Conservation (phyloP, 257 asterid species). For the Solanum phureja region DNA sequence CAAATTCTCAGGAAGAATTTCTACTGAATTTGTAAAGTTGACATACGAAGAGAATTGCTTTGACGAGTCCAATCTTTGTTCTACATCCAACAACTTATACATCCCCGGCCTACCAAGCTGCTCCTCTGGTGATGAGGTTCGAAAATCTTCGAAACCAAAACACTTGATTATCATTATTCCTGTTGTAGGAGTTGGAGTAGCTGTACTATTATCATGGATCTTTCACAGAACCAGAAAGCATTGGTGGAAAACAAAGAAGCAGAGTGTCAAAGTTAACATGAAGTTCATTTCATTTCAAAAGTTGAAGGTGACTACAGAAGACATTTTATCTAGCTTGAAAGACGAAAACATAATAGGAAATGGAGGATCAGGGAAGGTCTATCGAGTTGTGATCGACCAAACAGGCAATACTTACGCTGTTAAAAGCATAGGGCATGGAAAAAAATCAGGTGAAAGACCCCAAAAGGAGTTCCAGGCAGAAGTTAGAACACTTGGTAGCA, state of each 20-base stretch:
- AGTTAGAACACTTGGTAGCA: conserved; percentile 41
- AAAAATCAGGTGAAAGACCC: conserved; percentile 16
- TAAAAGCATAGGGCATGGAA: conserved; percentile 25
- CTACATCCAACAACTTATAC: not conserved
- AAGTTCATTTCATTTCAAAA: conserved; percentile 65
- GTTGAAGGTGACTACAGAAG: conserved; percentile 24
- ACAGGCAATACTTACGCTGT: conserved; percentile 31
- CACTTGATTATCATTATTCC: not conserved
- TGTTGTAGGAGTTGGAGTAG: not conserved
- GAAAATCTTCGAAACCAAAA: not conserved
- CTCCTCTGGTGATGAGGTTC: not conserved
- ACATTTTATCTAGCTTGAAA: conserved; percentile 31
- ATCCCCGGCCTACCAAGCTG: not conserved
- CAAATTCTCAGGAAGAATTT: conserved; percentile 14
- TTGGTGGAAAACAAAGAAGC: conserved; percentile 31
- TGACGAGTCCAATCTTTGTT: conserved; percentile 16
- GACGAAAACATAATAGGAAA: conserved; percentile 42
- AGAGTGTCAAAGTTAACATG: conserved; percentile 38
- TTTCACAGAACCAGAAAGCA: conserved; percentile 28
- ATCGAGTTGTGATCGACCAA: conserved; percentile 17
- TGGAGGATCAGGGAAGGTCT: conserved; percentile 62
- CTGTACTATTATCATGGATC: not conserved
- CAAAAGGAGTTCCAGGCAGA: conserved; percentile 53
- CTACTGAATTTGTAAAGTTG: conserved; percentile 10
- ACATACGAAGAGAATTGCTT: conserved; percentile 7